Evolutionary conservation across 139 green algal genomes (phyloP).

Genomic region (Pycnococcus provasolii): DNA sequence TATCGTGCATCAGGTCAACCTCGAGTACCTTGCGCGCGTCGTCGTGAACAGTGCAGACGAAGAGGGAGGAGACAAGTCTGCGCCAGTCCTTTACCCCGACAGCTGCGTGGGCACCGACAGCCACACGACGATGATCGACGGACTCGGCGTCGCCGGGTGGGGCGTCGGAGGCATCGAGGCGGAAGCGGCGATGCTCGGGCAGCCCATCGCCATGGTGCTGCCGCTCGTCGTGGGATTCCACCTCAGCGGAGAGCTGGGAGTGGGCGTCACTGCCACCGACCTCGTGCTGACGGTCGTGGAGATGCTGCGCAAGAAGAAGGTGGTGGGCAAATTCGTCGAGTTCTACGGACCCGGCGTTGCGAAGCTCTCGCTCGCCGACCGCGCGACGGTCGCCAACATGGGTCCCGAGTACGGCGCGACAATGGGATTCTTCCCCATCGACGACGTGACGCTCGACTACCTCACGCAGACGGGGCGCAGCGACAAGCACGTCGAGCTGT

Average conservation of each 20-base stretch:
- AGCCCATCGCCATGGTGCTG: constrained; percentile 36
- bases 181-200: constrained; percentile 37
- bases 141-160: constrained; percentile 35
- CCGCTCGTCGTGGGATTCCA: constrained; percentile 33
- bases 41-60: constrained; percentile 33
- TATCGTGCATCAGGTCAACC: constrained; percentile 41
- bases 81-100: constrained; percentile 31
- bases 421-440: constrained; percentile 39
- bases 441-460: constrained; percentile 28
- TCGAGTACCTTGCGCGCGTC: constrained; percentile 38
- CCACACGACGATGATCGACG: constrained; percentile 43
- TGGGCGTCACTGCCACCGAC: constrained; percentile 29
- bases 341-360: constrained; percentile 10
- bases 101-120: constrained; percentile 36
- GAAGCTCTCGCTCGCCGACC: constrained; percentile 5
- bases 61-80: not conserved
- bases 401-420: constrained; percentile 35
- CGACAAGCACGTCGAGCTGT: constrained; percentile 14
- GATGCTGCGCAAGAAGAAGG: constrained; percentile 32
- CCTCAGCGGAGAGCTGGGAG: constrained; percentile 23
- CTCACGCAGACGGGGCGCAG: constrained; percentile 22
- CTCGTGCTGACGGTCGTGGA: constrained; percentile 31
- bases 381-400: constrained; percentile 39
- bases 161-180: constrained; percentile 41
- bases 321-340: constrained; percentile 38